Evolutionary conservation across 2,329 filamentous ascomycete species (phyloP).

Genomic region (Alternaria angustiovoidea): DNA sequence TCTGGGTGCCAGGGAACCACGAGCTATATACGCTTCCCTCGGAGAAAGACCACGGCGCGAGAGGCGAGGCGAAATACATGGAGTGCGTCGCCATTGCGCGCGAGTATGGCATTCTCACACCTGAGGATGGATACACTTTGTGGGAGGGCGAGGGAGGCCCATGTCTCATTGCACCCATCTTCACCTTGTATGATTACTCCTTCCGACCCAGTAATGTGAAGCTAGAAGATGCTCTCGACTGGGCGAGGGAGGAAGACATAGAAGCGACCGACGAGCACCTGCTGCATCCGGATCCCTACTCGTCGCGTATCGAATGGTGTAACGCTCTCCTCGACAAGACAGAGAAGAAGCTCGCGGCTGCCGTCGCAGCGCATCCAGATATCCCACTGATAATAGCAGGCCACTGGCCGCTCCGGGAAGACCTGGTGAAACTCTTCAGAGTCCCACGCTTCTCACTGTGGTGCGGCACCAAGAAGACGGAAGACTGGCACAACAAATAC

Average conservation of each 20-base stretch:
- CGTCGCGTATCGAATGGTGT: constrained; percentile 57
- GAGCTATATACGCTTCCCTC: constrained; percentile 63
- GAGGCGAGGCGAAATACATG: constrained; percentile 63
- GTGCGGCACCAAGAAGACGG: constrained; percentile 58
- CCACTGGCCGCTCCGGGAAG: constrained; percentile 58
- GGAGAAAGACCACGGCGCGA: constrained; percentile 47
- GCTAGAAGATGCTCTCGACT: constrained; percentile 57
- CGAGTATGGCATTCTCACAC: constrained; percentile 62
- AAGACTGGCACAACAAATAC: constrained; percentile 57
- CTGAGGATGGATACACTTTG: constrained; percentile 63
- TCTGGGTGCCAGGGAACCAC: constrained; percentile 67
- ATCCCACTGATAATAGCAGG: constrained; percentile 54
- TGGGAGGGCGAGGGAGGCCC: constrained; percentile 63
- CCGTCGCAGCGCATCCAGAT: constrained; percentile 39
- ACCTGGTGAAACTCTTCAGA: constrained; percentile 53
- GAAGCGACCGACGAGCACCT: constrained; percentile 57
- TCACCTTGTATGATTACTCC: constrained; percentile 68
- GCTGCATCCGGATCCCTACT: constrained; percentile 56
- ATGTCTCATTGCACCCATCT: constrained; percentile 63
- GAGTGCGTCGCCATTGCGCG: constrained; percentile 64
- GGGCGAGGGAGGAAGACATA: constrained; percentile 57
- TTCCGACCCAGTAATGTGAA: constrained; percentile 62
- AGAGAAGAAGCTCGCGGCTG: constrained; percentile 52
- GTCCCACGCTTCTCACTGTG: constrained; percentile 57
- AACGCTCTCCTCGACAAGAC: constrained; percentile 51